Conservation (phyloP, 768 basidiomycete genomes). For the Lactifluus echinatus region DNA sequence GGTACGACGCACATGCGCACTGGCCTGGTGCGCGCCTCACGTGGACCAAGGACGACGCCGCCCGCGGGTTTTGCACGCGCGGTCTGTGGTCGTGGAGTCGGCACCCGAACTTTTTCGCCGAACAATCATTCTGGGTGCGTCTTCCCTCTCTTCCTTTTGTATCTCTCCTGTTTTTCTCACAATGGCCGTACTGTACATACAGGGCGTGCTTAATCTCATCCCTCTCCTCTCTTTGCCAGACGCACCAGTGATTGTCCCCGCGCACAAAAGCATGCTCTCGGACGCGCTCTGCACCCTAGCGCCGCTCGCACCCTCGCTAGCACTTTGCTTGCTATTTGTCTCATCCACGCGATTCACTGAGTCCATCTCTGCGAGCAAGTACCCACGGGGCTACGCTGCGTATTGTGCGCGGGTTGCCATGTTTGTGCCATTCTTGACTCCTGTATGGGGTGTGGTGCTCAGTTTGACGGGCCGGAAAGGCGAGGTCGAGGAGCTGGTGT, state of each 20-base stretch:
- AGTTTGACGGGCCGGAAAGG: conserved; percentile 31
- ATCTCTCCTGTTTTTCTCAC: too few species aligned
- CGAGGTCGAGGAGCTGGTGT: conserved; percentile 36
- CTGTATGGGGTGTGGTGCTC: conserved; percentile 36
- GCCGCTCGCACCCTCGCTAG: conserved; percentile 46
- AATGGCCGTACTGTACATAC: too few species aligned
- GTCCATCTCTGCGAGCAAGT: conserved; percentile 66
- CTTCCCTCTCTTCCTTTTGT: neutral
- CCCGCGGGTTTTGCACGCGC: conserved; percentile 75
- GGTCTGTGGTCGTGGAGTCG: conserved; percentile 84
- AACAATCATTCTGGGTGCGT: conserved; percentile 76
- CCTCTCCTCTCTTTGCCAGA: conserved; percentile 43
- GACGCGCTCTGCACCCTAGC: conserved; percentile 25
- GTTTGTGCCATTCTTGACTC: conserved; percentile 51
- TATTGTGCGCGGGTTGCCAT: conserved; percentile 77
- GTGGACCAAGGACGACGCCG: conserved; percentile 58
- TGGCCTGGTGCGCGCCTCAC: conserved; percentile 59
- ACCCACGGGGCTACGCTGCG: conserved; percentile 55
- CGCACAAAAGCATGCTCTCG: conserved; percentile 21
- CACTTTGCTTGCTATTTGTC: conserved; percentile 64
- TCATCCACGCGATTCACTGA: conserved; percentile 77
- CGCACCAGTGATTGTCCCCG: conserved; percentile 7
- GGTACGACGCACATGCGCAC: conserved; percentile 24
- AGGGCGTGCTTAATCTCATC: conserved; percentile 65
- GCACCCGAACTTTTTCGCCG: conserved; percentile 90